Base-by-base conservation (phyloP, 768 basidiomycete species). In the Leccinum longicurvipes region DNA sequence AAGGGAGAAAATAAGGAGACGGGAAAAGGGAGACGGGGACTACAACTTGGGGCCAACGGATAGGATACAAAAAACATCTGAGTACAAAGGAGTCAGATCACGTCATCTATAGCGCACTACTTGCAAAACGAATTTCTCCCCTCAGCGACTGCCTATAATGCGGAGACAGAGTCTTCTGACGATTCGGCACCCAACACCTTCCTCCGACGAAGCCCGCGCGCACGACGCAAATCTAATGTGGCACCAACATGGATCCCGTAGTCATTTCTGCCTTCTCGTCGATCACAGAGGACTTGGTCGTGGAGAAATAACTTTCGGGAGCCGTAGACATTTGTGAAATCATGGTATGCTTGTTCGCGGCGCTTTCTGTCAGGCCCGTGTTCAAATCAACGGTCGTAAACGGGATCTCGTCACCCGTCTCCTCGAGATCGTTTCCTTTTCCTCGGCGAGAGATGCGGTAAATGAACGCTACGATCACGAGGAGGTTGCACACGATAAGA, bases 401-500 rank as follows among this genome's bases (percentile, higher is more conserved):
- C 29, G 45, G n/a, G 14, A 58, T 6, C 21, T 7, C 12, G 2
- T 57, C 54, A 0, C 45, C 39, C 5, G n/a, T 6, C n/a, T 25
- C 29, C 3, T 63, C 58, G 2, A 60, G 51, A 46, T 60, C 51
- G 14, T 17, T 32, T 4, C 6, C 31, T 5, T 32, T 45, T 23
- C 53, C 54, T 34, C 56, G 53, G 5, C 17, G 24, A 27, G n/a
- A 61, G 4, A 62, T n/a, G 17, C 59, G 66, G 42, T 65, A 61
- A 7, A 61, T 12, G 8, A 64, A 68, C 14, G 61, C 28, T 19
- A 66, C 61, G 27, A 70, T 57, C 41, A 70, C 70, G 29, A 69
- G 58, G 12, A 61, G 53, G 23, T 68, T 65, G 56, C 68, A 70
- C 7, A 70, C 54, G 36, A 70, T 51, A 23, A 66, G 39, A 8